Evolutionary conservation across 225 moss, liverwort and hornwort genomes (phyloP), one percentile per base, ranked within the genome.

Genomic region (Lunularia cruciata): DNA sequence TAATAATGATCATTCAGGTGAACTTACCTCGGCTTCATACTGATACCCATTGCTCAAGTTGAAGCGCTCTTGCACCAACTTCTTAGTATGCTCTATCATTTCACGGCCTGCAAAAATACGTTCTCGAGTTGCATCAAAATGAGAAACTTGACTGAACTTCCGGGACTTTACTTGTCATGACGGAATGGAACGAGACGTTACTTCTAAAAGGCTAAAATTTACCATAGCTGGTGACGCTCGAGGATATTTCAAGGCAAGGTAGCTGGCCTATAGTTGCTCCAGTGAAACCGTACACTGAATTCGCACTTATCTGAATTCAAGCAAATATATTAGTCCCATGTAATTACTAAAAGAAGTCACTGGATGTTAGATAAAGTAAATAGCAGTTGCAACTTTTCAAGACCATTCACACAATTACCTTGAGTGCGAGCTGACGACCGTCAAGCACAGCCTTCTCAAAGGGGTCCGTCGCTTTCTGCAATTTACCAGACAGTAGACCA

Each of bases 81-180:
- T 92, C 75, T 98, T 98, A 13, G 96, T 93, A 69, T 98, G 93
- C 54, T 98, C 96, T 67, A 98, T 98, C 96, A 98, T 98, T 75
- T 89, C 85, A 45, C 96, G 93, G 60, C 92, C 92, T 92, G 77
- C 46, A 75, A 76, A n/a, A 39, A 20, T 11, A 3, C 6, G 27
- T 36, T 20, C 20, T 13, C 43, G n/a, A 16, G 49, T 48, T 49
- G 2, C 1, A 43, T 43, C 12, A 43, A 43, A 43, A 43, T 11
- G 1, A 43, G 43, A 43, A 43, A 43, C 12, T 43, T 43, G 43
- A 43, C n/a, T n/a, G n/a, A n/a, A n/a, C n/a, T n/a, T n/a, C n/a
- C n/a, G n/a, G n/a, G n/a, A n/a, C n/a, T n/a, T n/a, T n/a, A n/a
- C n/a, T n/a, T n/a, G n/a, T n/a, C n/a, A n/a, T n/a, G n/a, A n/a